Evolutionary conservation across 2,329 filamentous ascomycete genomes (phyloP).

Genomic region (Trichoderma polysporum): DNA sequence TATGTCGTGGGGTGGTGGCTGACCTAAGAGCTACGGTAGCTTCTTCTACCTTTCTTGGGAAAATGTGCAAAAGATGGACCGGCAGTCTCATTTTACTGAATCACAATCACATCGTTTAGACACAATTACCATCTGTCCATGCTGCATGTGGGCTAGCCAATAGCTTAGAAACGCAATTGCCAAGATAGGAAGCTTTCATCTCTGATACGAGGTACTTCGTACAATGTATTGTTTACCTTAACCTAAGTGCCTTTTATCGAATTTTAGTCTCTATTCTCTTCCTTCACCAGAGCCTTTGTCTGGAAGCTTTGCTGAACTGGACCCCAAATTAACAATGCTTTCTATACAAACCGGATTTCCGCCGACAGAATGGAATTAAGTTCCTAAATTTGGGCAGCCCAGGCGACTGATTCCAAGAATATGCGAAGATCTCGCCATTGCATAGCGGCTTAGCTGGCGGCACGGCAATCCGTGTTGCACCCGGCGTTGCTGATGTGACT

Average conservation of each 20-base stretch:
- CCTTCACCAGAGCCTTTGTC: background rate
- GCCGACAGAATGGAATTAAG: no score
- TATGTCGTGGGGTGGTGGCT: background rate
- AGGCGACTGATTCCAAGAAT: background rate
- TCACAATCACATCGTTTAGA: background rate
- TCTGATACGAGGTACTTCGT: slow-evolving; percentile 6
- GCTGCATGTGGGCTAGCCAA: background rate
- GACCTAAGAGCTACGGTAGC: slow-evolving; percentile 7
- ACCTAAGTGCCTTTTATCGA: background rate
- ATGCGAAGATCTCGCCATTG: background rate
- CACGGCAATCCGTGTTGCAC: slow-evolving; percentile 4
- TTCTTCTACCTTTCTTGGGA: background rate
- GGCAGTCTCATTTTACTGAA: background rate
- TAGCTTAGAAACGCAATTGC: background rate
- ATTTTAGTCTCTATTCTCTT: background rate
- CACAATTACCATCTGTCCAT: background rate
- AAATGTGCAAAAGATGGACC: background rate
- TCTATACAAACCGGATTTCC: background rate
- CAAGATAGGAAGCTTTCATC: background rate
- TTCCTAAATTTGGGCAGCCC: background rate
- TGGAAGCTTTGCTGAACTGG: background rate
- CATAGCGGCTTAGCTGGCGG: background rate
- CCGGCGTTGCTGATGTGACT: slow-evolving; percentile 15
- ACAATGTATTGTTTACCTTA: background rate
- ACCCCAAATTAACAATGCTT: background rate